A percentile compares a stretch with the other conserved stretches of the same genome.
Evolutionary conservation across 768 basidiomycete genomes (phyloP).

Genomic region (Russula olivacea): DNA sequence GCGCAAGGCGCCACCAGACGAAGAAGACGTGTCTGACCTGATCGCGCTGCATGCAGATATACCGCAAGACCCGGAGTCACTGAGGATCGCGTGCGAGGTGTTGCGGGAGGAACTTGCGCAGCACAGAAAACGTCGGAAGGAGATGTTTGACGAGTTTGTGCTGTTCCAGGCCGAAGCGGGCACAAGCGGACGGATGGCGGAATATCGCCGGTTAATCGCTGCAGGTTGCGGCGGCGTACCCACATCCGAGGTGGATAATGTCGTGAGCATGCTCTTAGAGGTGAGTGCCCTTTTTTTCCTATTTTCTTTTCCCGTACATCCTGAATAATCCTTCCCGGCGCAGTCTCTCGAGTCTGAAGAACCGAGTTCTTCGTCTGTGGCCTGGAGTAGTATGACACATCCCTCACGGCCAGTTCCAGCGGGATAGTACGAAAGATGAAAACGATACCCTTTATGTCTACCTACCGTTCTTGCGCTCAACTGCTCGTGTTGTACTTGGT

Average conservation of each 20-base stretch:
- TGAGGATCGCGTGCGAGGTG: slow-evolving; percentile 50
- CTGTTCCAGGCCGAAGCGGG: slow-evolving; percentile 85
- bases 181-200: slow-evolving; percentile 80
- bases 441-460: slow-evolving; percentile 11
- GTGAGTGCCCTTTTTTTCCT: slow-evolving; percentile 37
- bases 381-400: slow-evolving; percentile 34
- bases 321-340: slow-evolving; percentile 1
- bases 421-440: slow-evolving; percentile 16
- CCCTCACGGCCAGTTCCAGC: slow-evolving; percentile 19
- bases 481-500: slow-evolving; percentile 24
- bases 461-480: slow-evolving; percentile 11
- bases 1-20: slow-evolving; percentile 40
- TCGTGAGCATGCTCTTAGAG: slow-evolving; percentile 81
- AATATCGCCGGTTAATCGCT: slow-evolving; percentile 84
- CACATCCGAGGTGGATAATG: slow-evolving; percentile 81
- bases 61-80: slow-evolving; percentile 50
- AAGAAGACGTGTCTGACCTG: slow-evolving; percentile 63
- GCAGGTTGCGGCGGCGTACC: slow-evolving; percentile 86
- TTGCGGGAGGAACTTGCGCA: slow-evolving; percentile 61
- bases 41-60: slow-evolving; percentile 50
- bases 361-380: slow-evolving; percentile 49
- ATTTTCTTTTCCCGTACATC: neutral
- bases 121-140: slow-evolving; percentile 61
- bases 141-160: slow-evolving; percentile 69
- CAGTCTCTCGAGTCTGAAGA: slow-evolving; percentile 83